phyloP scores from a whole-genome alignment of 306 rosid genomes.

The Pyrus communis region DNA sequence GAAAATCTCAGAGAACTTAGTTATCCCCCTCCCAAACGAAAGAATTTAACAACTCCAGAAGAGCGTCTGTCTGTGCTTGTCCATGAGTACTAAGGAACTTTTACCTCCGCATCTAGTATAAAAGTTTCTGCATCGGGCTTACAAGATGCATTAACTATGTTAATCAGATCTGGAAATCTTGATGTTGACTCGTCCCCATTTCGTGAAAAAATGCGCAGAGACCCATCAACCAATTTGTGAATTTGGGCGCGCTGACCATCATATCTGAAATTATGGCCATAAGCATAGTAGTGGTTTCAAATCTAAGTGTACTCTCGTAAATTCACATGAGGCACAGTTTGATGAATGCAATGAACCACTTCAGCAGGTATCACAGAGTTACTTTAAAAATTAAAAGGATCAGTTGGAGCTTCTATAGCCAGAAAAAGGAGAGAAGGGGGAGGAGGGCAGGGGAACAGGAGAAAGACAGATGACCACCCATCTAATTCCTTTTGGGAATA shows the following conservation, averaged over 20 bases:
- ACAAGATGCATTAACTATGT: constrained; percentile 51
- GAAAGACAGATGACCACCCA: background rate
- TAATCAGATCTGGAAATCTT: constrained; percentile 77
- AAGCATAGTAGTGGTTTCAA: background rate
- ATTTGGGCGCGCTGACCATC: constrained; percentile 98
- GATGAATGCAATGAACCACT: background rate
- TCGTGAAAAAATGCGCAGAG: constrained; percentile 64
- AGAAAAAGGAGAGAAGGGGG: background rate
- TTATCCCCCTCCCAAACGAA: background rate
- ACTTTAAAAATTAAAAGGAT: background rate
- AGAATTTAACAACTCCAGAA: background rate
- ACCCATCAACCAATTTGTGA: constrained; percentile 75
- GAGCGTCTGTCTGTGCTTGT: background rate
- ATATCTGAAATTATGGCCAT: constrained; percentile 43
- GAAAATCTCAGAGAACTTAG: constrained; percentile 2
- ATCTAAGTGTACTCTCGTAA: background rate
- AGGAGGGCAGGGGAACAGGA: too few species aligned
- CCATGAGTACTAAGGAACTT: background rate
- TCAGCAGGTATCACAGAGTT: background rate
- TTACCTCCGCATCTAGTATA: constrained; percentile 77
- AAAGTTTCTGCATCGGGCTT: constrained; percentile 64
- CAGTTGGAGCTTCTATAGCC: background rate
- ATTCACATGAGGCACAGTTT: background rate
- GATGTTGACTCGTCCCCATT: constrained; percentile 81
- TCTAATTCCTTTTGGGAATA: background rate